Evolutionary conservation across 192 early-diverging fungal species (phyloP), one percentile per base, ranked within the genome.

Genomic region (Dissophora globulifera): DNA sequence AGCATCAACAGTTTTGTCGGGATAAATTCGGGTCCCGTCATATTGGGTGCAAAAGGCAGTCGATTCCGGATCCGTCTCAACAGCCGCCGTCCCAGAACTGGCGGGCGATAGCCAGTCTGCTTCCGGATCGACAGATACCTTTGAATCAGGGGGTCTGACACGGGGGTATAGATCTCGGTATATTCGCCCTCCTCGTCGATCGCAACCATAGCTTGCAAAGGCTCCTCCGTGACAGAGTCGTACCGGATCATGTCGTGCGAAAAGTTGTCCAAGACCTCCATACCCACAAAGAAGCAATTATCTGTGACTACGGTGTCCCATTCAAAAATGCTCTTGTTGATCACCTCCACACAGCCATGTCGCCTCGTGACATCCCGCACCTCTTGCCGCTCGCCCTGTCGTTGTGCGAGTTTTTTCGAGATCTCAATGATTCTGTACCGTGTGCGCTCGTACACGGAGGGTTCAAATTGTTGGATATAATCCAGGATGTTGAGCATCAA

Each of bases 191-290:
- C 85, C 30, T 90, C 84, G 62, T 94, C 91, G 23, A 89, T 90
- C 17, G 90, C 83, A 27, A 98, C 96, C 35, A 96, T 59, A 11
- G 88, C 95, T 72, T 97, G 93, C 17, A 86, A 79, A 6, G 96
- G 91, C 41, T 87, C 87, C 16, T 86, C 86, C 2, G 89, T 90
- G 0, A 85, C 82, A 38, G 78, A 70, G 58, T 95, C 91, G 70
- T 96, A 96, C 15, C 97, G 89, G 49, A 99, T 89, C 33, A 98
- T 63, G 69, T 99, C 97, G 67, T 99, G 97, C 7, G 97, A 87
- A 78, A 99, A 93, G 65, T 99, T 99, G 81, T 99, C 97, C 70
- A 99, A 87, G 46, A 99, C 96, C 74, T 99, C 97, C 94, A 96
- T 95, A 5, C 93, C 96, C 15, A 99, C 82, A 65, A 99, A 91